Evolutionary conservation across 1,139 yeast species (phyloP).

Genomic region (Spathaspora sp.): DNA sequence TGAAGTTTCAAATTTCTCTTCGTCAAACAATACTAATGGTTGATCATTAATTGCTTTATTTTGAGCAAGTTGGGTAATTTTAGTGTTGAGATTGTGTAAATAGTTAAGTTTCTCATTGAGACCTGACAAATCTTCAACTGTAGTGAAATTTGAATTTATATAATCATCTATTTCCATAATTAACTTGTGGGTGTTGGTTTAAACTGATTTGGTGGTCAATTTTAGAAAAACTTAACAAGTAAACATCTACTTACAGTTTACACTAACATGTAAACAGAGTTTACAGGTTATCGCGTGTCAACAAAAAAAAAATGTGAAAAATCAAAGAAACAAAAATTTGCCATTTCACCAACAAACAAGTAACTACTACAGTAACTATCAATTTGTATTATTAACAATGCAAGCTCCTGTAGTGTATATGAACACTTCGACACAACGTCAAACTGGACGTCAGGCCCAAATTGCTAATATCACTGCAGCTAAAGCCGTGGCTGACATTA

Average conservation of each 20-base stretch:
- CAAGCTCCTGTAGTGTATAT: conserved; percentile 53
- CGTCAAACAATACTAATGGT: conserved; percentile 5
- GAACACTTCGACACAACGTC: conserved; percentile 88
- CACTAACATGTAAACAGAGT: too few species aligned
- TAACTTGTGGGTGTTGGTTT: background rate
- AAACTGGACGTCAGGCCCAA: conserved; percentile 97
- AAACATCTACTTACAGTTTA: too few species aligned
- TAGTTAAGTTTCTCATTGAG: conserved; percentile 22
- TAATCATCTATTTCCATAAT: conserved; percentile 19
- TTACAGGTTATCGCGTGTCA: too few species aligned
- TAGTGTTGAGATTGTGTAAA: conserved; percentile 17
- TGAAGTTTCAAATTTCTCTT: conserved; percentile 8
- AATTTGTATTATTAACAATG: conserved; percentile 22
- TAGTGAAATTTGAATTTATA: conserved; percentile 28
- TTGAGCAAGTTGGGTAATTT: conserved; percentile 14
- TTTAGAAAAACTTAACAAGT: too few species aligned
- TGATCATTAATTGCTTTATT: conserved; percentile 4
- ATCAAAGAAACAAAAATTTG: background rate
- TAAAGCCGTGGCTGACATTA: conserved; percentile 95
- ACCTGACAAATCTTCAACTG: conserved; percentile 26
- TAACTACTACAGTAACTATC: background rate
- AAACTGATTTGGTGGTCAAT: too few species aligned
- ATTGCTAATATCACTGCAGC: conserved; percentile 97
- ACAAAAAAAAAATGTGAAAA: background rate
- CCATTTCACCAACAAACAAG: background rate